These are phyloP conservation scores for Crithidia thermophila DNA, from an alignment of 208 protist genomes.

Conservation along the genomic window DNA sequence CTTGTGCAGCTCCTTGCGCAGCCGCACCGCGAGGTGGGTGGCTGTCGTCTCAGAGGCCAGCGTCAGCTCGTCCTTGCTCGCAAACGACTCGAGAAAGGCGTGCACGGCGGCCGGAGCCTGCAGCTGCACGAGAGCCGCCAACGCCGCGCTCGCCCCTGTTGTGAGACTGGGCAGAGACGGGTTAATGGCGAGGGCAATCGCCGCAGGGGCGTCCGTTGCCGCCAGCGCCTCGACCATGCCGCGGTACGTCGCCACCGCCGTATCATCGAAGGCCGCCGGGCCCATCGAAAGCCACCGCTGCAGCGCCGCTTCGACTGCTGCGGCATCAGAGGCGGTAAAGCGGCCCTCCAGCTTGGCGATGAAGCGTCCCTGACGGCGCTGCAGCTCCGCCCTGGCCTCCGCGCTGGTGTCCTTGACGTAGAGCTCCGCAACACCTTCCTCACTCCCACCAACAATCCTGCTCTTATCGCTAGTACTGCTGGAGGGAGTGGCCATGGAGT, in stretches of 20 bases:
- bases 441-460: not conserved
- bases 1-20: conserved; percentile 20
- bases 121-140: conserved; percentile 59
- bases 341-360: conserved; percentile 48
- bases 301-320: conserved; percentile 18
- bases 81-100: conserved; percentile 64
- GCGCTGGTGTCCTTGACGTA: conserved; percentile 47
- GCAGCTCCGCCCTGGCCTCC: conserved; percentile 32
- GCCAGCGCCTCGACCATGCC: conserved; percentile 60
- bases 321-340: conserved; percentile 36
- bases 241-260: conserved; percentile 40
- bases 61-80: conserved; percentile 46
- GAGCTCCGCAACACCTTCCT: conserved; percentile 2
- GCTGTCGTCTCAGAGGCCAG: conserved; percentile 56
- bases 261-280: conserved; percentile 1
- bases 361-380: conserved; percentile 47
- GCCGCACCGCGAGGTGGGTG: conserved; percentile 60
- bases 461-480: not conserved
- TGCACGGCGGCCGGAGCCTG: conserved; percentile 40
- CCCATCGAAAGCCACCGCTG: conserved; percentile 6
- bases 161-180: conserved; percentile 48
- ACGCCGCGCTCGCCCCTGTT: conserved; percentile 28
- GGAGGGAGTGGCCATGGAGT: too few relatives aligned
- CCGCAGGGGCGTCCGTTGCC: conserved; percentile 32
- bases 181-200: conserved; percentile 66